Base-by-base conservation (phyloP, 2,329 filamentous ascomycete genomes). In the Mariannaea sp. region DNA sequence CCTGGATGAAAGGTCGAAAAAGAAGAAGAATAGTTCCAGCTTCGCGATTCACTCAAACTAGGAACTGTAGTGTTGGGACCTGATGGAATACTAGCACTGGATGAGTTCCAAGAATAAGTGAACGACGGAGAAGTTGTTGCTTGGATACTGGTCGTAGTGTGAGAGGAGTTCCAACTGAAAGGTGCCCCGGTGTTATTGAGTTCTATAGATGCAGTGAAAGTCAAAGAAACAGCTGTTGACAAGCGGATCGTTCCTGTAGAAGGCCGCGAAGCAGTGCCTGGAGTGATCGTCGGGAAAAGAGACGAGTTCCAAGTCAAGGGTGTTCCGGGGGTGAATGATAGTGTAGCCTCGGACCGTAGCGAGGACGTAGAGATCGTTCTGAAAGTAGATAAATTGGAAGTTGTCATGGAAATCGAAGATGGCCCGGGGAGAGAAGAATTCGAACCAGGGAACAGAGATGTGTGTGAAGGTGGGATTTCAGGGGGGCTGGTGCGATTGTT, bases 381-480 rank as follows among this genome's bases (percentile, higher is more conserved):
- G 5, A 12, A 32, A 32, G 7, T 32, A 12, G 29, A 32, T 32
- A 13, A 12, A 32, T 32, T n/a, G 5, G 13, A 32, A n/a, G 29
- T 32, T 32, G 29, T 12, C 7, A 12, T 32, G 9, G 13, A n/a
- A 32, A n/a, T n/a, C n/a, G n/a, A n/a, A n/a, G n/a, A n/a, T n/a
- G n/a, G n/a, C n/a, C n/a, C n/a, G 17, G 24, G 22, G 2, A 33
- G 7, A 3, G 52, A 50, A n/a, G 36, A 47, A 30, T 51, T 55
- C 53, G 41, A 55, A 5, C 35, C 24, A 1, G 40, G 8, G 19
- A 46, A 46, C 9, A 16, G 17, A 10, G 49, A 35, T 5, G 33
- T 27, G 3, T 17, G 46, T 8, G 16, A n/a, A 7, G 14, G 12
- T 10, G 39, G 8, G 24, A 27, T 45, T 9, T 24, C 27, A 3